Evolutionary conservation across 345 rosid species (phyloP).

Genomic region (Mercurialis annua): DNA sequence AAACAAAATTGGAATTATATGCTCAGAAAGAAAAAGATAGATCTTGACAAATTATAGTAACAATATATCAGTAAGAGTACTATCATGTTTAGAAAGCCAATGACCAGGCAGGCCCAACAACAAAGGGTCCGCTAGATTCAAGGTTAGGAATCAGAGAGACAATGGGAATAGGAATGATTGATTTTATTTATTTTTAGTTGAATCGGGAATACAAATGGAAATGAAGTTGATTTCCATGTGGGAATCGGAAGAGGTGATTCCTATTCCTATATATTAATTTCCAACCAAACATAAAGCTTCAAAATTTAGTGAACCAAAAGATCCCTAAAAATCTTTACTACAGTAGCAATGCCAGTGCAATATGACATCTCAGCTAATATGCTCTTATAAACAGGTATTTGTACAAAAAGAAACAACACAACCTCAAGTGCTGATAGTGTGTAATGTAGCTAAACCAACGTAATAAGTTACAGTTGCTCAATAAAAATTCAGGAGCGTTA

Average conservation of each 20-base stretch:
- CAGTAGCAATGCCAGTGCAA: too few species aligned
- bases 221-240: too few species aligned
- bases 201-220: too few species aligned
- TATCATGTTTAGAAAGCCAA: background rate
- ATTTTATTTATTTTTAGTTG: too few species aligned
- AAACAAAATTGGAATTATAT: slow-evolving; percentile 12
- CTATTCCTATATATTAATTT: too few species aligned
- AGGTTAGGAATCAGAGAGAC: too few species aligned
- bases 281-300: too few species aligned
- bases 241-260: too few species aligned
- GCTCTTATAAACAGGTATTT: background rate
- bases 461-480: background rate
- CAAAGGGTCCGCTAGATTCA: background rate
- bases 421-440: background rate
- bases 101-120: background rate
- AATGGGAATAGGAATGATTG: too few species aligned
- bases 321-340: too few species aligned
- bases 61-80: background rate
- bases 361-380: background rate
- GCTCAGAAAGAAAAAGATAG: background rate
- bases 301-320: background rate
- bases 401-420: background rate
- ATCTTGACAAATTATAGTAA: background rate
- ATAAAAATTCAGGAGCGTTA: background rate
- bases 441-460: background rate